Base-by-base conservation (phyloP, 1,139 yeast species). In the Insectozyma bohioensis region DNA sequence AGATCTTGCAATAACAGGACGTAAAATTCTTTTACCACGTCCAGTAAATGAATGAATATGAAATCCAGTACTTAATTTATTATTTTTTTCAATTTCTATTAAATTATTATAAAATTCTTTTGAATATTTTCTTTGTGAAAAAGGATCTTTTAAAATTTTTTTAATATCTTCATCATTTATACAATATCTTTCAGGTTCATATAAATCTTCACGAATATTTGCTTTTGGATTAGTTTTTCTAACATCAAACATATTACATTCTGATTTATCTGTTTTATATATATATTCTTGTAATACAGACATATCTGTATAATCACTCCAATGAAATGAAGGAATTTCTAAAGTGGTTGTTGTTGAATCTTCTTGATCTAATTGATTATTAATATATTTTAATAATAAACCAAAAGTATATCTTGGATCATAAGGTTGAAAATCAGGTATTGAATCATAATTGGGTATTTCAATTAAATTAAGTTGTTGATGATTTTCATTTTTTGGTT, bases 401-500 rank as follows among this genome's bases (percentile, higher is more conserved):
- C 65, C 60, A 12, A 72, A 37, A 4, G 78, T 72, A 41, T 74
- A 58, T 21, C 80, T 48, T 2, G 79, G 78, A 37, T 75, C 80
- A 45, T 65, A 72, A 2, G 72, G 72, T 37, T 58, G 68, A 6
- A 63, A 39, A 22, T 38, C 36, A 9, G 64, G 61, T 34, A 39
- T 43, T 8, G 20, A 31, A n/a, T 17, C 40, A 34, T 49, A 54
- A 4, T 24, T 22, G 0, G 67, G 66, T 9, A 56, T 16, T 4
- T 45, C 42, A 25, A 48, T 43, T 23, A 58, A 39, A 25, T 50
- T 48, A 69, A 69, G 62, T 19, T 63, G 48, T 20, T 54, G 57
- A 34, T 48, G 42, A 20, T 40, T 31, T 18, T 40, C 35, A 33
- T 56, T 61, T 20, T 46, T 39, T 10, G 34, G 35, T 15, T 52